Evolutionary conservation across 345 rosid species (phyloP).

Genomic region (Clarkia xantiana): DNA sequence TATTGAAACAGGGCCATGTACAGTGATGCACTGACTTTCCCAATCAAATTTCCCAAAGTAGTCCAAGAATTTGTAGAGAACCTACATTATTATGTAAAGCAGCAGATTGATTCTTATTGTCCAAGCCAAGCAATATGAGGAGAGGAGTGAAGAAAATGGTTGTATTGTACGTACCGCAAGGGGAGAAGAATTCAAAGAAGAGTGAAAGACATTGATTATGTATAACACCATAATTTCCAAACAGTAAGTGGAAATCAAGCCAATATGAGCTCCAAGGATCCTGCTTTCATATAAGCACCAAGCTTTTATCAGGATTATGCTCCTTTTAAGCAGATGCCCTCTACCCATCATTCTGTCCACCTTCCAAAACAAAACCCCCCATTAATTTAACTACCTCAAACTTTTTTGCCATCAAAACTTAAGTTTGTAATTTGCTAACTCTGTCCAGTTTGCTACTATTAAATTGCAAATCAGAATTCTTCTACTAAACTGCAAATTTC

Average conservation of each 20-base stretch:
- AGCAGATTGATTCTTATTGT: not conserved
- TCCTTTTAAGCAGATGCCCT: conserved; percentile 72
- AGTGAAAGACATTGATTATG: conserved; percentile 58
- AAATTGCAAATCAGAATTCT: too few relatives aligned
- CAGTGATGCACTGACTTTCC: conserved; percentile 44
- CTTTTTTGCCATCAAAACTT: too few relatives aligned
- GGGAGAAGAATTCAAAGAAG: conserved; percentile 60
- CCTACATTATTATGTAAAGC: conserved; percentile 23
- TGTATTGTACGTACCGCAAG: conserved; percentile 34
- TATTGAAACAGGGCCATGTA: conserved; percentile 47
- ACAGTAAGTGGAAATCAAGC: conserved; percentile 77
- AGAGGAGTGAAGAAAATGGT: not conserved
- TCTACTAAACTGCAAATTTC: too few relatives aligned
- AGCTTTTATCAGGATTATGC: conserved; percentile 64
- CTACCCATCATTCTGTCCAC: conserved; percentile 52
- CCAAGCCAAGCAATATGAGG: not conserved
- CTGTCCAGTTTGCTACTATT: too few relatives aligned
- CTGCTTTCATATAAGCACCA: conserved; percentile 99
- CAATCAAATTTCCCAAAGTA: conserved; percentile 77
- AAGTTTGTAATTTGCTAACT: too few relatives aligned
- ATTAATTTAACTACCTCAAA: too few relatives aligned
- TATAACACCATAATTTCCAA: conserved; percentile 62
- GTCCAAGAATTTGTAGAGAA: conserved; percentile 52
- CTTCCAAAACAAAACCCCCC: too few relatives aligned
- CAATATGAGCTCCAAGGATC: conserved; percentile 75